Conservation (phyloP, 2,329 filamentous ascomycete species). For the Esteya vermicola region DNA sequence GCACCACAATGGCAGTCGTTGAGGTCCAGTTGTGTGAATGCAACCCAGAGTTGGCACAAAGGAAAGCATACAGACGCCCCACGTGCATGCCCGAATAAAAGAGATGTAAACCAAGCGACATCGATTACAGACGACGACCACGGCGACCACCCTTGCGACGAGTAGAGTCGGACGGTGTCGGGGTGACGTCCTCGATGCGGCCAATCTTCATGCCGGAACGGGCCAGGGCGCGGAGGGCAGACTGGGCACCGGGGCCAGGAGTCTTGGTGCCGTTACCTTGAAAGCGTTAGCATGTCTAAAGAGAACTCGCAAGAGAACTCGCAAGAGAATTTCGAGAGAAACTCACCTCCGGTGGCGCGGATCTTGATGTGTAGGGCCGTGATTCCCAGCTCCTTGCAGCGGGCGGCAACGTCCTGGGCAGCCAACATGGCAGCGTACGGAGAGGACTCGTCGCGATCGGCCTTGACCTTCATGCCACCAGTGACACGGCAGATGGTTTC, state of each 20-base stretch:
- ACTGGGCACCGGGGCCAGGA: constrained; percentile 96
- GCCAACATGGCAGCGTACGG: constrained; percentile 99
- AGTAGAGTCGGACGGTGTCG: constrained; percentile 97
- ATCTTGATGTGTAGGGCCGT: constrained; percentile 99
- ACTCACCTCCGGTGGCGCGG: constrained; percentile 88
- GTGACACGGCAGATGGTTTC: constrained; percentile 99
- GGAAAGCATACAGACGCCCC: too few relatives aligned
- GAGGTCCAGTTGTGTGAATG: too few relatives aligned
- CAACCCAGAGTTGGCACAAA: constrained; percentile 17
- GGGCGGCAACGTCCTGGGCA: constrained; percentile 90
- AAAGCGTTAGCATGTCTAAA: constrained; percentile 2
- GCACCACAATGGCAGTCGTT: too few relatives aligned
- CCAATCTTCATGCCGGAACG: constrained; percentile 99
- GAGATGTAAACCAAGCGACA: neutral
- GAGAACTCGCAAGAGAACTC: neutral
- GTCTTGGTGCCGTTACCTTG: constrained; percentile 98
- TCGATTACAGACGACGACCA: constrained; percentile 93
- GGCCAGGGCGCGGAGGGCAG: constrained; percentile 93
- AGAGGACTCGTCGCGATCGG: constrained; percentile 98
- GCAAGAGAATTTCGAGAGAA: neutral
- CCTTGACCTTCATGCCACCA: constrained; percentile 99
- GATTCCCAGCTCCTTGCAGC: constrained; percentile 58
- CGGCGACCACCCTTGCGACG: constrained; percentile 99
- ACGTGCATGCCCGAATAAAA: neutral
- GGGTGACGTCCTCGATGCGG: constrained; percentile 98